These are phyloP conservation scores for Paramecium sexaurelia DNA, from an alignment of 73 alveolate genomes.

Conservation along the genomic window DNA sequence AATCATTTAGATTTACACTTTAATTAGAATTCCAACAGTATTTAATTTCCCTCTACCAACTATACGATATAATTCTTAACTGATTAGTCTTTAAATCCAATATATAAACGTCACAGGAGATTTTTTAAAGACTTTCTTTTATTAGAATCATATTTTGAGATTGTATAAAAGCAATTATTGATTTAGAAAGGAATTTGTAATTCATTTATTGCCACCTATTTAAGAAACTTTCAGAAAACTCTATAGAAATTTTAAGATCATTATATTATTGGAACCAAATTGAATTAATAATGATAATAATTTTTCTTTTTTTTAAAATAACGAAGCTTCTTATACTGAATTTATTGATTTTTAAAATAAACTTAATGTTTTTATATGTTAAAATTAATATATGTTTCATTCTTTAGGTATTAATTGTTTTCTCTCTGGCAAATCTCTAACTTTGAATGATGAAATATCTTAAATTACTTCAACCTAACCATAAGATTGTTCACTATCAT, in stretches of 20 bases:
- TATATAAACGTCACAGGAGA: background rate
- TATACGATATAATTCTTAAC: background rate
- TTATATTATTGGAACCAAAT: background rate
- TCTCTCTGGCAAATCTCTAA: conserved; percentile 39
- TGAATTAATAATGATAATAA: too few species aligned
- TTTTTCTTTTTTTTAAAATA: too few species aligned
- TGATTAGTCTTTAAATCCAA: background rate
- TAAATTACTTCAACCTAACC: conserved; percentile 35
- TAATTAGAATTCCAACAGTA: background rate
- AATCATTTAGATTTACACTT: background rate
- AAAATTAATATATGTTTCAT: background rate
- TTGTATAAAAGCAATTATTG: background rate
- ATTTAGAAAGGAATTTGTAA: background rate
- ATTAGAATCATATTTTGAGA: background rate
- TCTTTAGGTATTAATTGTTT: background rate
- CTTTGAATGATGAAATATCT: background rate
- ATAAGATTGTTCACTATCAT: conserved; percentile 45
- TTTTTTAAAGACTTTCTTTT: background rate
- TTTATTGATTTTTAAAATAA: too few species aligned
- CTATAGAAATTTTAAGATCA: background rate
- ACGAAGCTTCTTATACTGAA: too few species aligned
- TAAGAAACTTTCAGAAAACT: background rate
- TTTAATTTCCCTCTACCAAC: background rate
- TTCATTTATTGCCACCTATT: background rate
- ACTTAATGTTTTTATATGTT: too few species aligned